Conservation (phyloP, 768 basidiomycete species). For the Hygrocybe punicea region DNA sequence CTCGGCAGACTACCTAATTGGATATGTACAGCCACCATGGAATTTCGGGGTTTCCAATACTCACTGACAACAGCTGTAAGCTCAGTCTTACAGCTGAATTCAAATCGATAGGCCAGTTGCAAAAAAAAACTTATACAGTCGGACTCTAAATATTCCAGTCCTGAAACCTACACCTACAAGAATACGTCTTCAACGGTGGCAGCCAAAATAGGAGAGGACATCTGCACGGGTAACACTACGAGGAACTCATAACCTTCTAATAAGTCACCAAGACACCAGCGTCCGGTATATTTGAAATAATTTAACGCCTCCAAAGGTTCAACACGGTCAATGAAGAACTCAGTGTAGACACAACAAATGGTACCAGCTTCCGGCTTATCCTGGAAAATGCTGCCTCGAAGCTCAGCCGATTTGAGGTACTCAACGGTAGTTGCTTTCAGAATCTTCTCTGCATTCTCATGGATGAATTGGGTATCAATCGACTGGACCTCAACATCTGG, state of each 20-base stretch:
- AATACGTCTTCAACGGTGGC: too few species aligned
- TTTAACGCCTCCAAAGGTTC: constrained; percentile 26
- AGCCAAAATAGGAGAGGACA: too few species aligned
- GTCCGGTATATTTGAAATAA: constrained; percentile 13
- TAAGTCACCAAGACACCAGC: constrained; percentile 29
- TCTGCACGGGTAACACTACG: constrained; percentile 18
- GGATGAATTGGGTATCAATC: constrained; percentile 22
- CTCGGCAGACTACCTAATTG: too few species aligned
- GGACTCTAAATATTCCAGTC: too few species aligned
- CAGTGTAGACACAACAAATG: constrained; percentile 26
- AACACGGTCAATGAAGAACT: constrained; percentile 32
- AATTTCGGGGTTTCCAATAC: too few species aligned
- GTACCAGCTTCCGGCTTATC: constrained; percentile 11
- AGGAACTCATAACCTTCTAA: constrained; percentile 32
- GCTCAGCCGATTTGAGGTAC: constrained; percentile 22
- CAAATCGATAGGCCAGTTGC: too few species aligned
- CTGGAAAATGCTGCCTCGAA: constrained; percentile 26
- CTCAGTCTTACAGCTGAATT: too few species aligned
- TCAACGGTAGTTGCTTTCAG: constrained; percentile 17
- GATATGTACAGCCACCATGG: too few species aligned
- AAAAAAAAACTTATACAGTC: too few species aligned
- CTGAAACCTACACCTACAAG: too few species aligned
- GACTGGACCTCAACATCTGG: not conserved
- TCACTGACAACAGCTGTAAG: too few species aligned
- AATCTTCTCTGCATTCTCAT: constrained; percentile 16